A percentile compares a stretch with the other conserved stretches of the same genome.
phyloP scores from a whole-genome alignment of 371 early-diverging fungal species.

The Mucor saturninus region DNA sequence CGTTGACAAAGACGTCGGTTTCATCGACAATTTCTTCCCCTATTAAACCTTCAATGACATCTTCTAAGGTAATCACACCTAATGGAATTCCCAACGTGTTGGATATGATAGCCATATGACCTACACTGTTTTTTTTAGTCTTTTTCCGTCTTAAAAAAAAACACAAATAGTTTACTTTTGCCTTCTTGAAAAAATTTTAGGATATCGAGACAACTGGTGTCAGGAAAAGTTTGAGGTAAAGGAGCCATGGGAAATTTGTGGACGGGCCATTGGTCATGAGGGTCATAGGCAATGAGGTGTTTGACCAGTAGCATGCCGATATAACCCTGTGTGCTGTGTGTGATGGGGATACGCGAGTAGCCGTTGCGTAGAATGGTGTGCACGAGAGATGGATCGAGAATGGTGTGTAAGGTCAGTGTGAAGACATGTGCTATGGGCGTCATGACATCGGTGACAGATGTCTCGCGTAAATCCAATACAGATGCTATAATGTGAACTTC shows the following conservation, averaged over 20 bases:
- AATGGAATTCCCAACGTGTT: constrained; percentile 53
- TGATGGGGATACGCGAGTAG: constrained; percentile 91
- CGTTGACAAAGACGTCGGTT: constrained; percentile 91
- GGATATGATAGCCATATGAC: constrained; percentile 75
- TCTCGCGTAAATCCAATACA: constrained; percentile 90
- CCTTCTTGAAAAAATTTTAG: constrained; percentile 94
- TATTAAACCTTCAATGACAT: constrained; percentile 95
- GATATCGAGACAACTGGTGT: constrained; percentile 87
- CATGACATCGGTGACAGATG: constrained; percentile 83
- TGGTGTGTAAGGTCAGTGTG: constrained; percentile 70
- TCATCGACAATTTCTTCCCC: constrained; percentile 94
- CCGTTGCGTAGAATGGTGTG: constrained; percentile 81
- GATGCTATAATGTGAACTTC: constrained; percentile 92
- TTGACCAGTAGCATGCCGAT: constrained; percentile 94
- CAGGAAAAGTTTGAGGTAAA: constrained; percentile 73
- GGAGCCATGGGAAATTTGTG: constrained; percentile 67
- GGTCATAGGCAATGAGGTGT: constrained; percentile 81
- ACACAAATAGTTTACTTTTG: constrained; percentile 51
- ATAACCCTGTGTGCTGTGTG: constrained; percentile 56
- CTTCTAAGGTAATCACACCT: constrained; percentile 95
- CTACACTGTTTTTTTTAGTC: constrained; percentile 13
- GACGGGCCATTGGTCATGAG: constrained; percentile 76
- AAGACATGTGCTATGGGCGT: constrained; percentile 87
- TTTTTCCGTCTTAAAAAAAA: background rate
- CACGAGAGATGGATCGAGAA: constrained; percentile 70